phyloP scores from a whole-genome alignment of 148 eudicot genomes.

The Agrostemma githago region DNA sequence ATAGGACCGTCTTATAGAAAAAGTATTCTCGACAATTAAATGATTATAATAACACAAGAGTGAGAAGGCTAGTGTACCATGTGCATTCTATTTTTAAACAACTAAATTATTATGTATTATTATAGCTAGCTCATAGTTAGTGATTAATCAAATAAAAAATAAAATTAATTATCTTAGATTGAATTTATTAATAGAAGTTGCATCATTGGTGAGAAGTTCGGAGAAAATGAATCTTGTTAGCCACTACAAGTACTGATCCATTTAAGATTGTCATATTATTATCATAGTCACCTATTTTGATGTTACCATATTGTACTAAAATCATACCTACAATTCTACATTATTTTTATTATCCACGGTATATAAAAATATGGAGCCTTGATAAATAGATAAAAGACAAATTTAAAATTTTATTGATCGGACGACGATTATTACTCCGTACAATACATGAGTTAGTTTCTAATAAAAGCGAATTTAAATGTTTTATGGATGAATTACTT shows the following conservation, averaged over 20 bases:
- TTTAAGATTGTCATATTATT: not conserved
- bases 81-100: constrained; percentile 24
- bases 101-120: constrained; percentile 8
- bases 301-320: too few species aligned
- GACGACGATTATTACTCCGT: too few species aligned
- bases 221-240: too few species aligned
- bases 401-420: too few species aligned
- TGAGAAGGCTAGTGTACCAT: constrained; percentile 26
- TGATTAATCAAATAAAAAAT: not conserved
- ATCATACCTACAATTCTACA: too few species aligned
- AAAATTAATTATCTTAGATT: not conserved
- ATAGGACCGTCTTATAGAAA: too few species aligned
- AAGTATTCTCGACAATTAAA: not conserved
- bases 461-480: too few species aligned
- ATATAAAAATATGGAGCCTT: too few species aligned
- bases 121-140: not conserved
- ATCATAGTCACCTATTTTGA: not conserved
- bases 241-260: not conserved
- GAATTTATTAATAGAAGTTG: not conserved
- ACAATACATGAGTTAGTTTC: too few species aligned
- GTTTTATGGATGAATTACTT: too few species aligned
- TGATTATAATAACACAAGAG: not conserved
- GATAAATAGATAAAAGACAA: too few species aligned
- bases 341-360: too few species aligned
- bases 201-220: not conserved